phyloP scores from a whole-genome alignment of 495 filamentous ascomycete genomes.

The Chaetomium cochliodes region DNA sequence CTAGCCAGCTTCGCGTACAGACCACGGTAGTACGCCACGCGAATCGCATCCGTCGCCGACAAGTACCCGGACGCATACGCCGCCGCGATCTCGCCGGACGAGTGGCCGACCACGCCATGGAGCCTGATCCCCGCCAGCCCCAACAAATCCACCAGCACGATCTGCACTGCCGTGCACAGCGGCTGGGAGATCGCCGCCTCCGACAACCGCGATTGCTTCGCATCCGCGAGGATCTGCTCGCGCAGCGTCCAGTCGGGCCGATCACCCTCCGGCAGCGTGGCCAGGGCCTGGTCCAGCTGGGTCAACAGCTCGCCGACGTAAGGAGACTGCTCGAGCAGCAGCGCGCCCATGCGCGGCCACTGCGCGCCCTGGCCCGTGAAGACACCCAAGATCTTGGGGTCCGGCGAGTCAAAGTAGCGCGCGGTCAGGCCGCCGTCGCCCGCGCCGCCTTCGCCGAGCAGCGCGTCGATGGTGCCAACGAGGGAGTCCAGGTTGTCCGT shows the following conservation, averaged over 20 bases:
- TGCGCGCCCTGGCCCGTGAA: conserved; percentile 35
- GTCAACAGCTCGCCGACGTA: not conserved
- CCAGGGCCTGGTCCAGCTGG: not conserved
- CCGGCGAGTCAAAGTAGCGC: conserved; percentile 17
- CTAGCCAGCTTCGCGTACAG: not conserved
- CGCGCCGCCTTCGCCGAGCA: not conserved
- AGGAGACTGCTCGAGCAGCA: conserved; percentile 22
- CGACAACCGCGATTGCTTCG: not conserved
- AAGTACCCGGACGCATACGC: conserved; percentile 48
- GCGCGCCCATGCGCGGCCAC: conserved; percentile 46
- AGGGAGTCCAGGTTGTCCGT: not conserved
- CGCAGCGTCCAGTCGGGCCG: not conserved
- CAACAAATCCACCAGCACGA: conserved; percentile 51
- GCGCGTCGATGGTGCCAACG: not conserved
- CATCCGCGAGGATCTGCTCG: not conserved
- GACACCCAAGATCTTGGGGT: conserved; percentile 28
- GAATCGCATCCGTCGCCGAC: conserved; percentile 30
- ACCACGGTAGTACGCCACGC: conserved; percentile 30
- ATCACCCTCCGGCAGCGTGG: not conserved
- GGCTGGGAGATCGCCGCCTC: conserved; percentile 37
- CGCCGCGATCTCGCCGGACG: conserved; percentile 59
- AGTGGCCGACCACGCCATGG: conserved; percentile 56
- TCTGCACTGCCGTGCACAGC: conserved; percentile 49
- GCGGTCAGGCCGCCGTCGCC: not conserved
- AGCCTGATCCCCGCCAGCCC: conserved; percentile 41